Percentiles rank a stretch among this genome's conserved stretches.
These are phyloP conservation scores for Micromonas commoda DNA, from an alignment of 139 green algal species.

Conservation along the genomic window DNA sequence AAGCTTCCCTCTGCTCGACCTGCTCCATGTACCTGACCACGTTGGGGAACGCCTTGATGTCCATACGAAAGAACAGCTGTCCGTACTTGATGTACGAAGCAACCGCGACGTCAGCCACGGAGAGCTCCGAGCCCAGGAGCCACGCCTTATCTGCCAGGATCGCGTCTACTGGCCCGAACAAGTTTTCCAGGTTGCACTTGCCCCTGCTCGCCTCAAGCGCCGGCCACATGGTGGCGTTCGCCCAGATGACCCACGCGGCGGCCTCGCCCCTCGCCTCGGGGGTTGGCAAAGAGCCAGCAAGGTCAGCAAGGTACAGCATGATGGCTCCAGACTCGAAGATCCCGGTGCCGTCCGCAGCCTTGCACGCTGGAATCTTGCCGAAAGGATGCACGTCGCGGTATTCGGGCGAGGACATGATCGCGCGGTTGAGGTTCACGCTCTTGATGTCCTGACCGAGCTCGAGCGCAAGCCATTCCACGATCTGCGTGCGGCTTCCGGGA, in stretches of 20 bases:
- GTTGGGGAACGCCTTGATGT: slow-evolving; percentile 20
- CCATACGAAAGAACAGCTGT: slow-evolving; percentile 32
- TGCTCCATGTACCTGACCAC: slow-evolving; percentile 21
- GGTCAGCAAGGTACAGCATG: slow-evolving; percentile 33
- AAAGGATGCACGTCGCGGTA: slow-evolving; percentile 27
- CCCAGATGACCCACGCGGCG: slow-evolving; percentile 29
- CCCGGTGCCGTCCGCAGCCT: background rate
- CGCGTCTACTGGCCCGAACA: slow-evolving; percentile 13
- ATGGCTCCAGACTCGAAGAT: slow-evolving; percentile 36
- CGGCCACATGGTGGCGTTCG: slow-evolving; percentile 30
- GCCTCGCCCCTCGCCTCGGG: slow-evolving; percentile 15
- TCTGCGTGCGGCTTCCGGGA: background rate
- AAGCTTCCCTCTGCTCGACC: background rate
- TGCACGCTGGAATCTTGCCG: slow-evolving; percentile 27
- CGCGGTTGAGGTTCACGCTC: background rate
- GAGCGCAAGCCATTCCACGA: background rate
- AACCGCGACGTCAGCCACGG: slow-evolving; percentile 27
- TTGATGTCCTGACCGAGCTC: background rate
- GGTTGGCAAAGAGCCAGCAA: slow-evolving; percentile 18
- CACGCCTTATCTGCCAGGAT: slow-evolving; percentile 6
- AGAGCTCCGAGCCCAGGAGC: slow-evolving; percentile 4
- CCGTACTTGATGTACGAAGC: slow-evolving; percentile 31
- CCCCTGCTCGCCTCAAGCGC: background rate
- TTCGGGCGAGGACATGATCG: background rate
- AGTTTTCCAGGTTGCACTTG: background rate